Conservation (phyloP, 768 basidiomycete species). For the Suillus sp. region DNA sequence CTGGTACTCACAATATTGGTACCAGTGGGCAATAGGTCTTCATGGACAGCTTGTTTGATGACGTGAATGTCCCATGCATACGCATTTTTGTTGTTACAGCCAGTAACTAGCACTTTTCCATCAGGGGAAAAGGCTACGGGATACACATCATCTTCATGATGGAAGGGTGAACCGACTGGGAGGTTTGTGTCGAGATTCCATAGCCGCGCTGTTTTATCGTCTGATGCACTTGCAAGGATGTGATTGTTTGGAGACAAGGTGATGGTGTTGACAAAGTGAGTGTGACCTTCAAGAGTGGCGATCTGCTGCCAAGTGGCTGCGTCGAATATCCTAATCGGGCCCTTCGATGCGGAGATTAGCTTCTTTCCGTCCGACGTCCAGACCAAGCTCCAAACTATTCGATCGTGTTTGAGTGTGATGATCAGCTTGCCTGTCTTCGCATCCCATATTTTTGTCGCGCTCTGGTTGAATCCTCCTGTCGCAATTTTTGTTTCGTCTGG, state of each 20-base stretch:
- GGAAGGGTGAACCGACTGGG: not conserved
- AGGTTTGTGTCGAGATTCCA: not conserved
- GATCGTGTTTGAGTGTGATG: not conserved
- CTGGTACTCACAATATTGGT: not conserved
- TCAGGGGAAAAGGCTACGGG: not conserved
- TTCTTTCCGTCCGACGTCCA: not conserved
- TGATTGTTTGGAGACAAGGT: not conserved
- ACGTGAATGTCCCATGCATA: not conserved
- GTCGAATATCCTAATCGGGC: too few relatives aligned
- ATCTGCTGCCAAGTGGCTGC: too few relatives aligned
- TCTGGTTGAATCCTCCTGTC: not conserved
- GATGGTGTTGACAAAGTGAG: not conserved
- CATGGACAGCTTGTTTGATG: not conserved
- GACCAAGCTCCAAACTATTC: fast-evolving
- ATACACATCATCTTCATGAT: fast-evolving
- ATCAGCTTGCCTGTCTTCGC: not conserved
- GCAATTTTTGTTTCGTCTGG: not conserved
- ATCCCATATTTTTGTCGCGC: not conserved
- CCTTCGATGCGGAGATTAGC: not conserved
- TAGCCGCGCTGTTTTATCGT: not conserved
- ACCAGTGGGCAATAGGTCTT: not conserved
- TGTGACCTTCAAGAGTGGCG: not conserved
- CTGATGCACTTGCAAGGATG: not conserved
- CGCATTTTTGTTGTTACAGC: not conserved
- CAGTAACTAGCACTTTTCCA: not conserved